These are phyloP conservation scores for Oryza longistaminata DNA, from an alignment of 176 grass and related monocot genomes.

Conservation along the genomic window DNA sequence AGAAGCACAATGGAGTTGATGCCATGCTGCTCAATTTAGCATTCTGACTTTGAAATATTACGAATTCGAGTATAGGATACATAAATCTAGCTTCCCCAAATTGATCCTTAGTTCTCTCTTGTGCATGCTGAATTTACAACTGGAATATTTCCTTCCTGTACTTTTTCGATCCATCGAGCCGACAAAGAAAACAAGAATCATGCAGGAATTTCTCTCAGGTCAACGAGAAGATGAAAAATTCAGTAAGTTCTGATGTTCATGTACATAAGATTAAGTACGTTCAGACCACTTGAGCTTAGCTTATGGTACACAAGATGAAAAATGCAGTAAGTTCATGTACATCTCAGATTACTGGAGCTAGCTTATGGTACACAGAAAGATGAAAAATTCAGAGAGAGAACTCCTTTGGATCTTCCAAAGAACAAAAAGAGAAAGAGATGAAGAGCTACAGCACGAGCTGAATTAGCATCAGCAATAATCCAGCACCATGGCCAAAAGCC, in stretches of 20 bases:
- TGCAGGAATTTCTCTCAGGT: not conserved
- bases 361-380: slow-evolving; percentile 27
- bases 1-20: not conserved
- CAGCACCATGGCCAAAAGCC: not conserved
- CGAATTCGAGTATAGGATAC: not conserved
- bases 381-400: not conserved
- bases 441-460: not conserved
- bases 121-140: not conserved
- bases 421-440: not conserved
- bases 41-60: not conserved
- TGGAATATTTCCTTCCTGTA: not conserved
- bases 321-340: not conserved
- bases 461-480: not conserved
- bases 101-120: too few species aligned
- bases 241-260: too few species aligned
- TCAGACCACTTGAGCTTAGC: too few species aligned
- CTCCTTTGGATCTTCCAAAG: not conserved
- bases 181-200: not conserved
- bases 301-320: too few species aligned
- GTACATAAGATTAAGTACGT: too few species aligned
- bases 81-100: not conserved
- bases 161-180: not conserved
- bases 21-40: not conserved
- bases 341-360: slow-evolving; percentile 22
- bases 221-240: not conserved